Percentiles rank a stretch among this genome's conserved stretches.
These are phyloP conservation scores for Daedaleopsis sinensis DNA, from an alignment of 768 basidiomycete species.

Conservation along the genomic window DNA sequence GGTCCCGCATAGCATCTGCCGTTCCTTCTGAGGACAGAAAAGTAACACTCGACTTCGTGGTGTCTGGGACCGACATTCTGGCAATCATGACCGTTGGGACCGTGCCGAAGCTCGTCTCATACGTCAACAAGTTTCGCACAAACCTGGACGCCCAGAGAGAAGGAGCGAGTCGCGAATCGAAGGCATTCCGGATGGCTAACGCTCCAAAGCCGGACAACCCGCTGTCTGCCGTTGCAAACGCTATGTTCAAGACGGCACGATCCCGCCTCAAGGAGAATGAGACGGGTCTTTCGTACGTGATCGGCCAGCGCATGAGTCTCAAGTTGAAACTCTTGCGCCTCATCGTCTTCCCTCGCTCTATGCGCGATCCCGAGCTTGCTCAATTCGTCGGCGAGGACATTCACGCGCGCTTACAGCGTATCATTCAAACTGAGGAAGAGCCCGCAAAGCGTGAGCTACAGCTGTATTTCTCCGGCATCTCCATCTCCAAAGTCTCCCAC, in stretches of 20 bases:
- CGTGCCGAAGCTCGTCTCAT: conserved; percentile 75
- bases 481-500: conserved; percentile 73
- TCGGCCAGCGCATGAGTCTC: conserved; percentile 77
- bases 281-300: conserved; percentile 55
- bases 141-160: conserved; percentile 74
- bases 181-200: conserved; percentile 73
- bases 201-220: conserved; percentile 78
- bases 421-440: conserved; percentile 50
- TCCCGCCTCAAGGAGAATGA: conserved; percentile 73
- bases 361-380: conserved; percentile 77
- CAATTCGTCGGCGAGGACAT: conserved; percentile 72
- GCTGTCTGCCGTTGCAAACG: conserved; percentile 82
- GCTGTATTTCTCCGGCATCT: conserved; percentile 76
- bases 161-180: conserved; percentile 79
- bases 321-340: conserved; percentile 65
- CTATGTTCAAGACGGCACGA: conserved; percentile 77
- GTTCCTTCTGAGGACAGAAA: conserved; percentile 50
- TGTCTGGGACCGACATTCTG: conserved; percentile 69
- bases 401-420: conserved; percentile 68
- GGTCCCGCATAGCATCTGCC: conserved; percentile 56
- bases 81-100: conserved; percentile 73
- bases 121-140: conserved; percentile 72
- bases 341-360: conserved; percentile 77
- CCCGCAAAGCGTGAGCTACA: conserved; percentile 66
- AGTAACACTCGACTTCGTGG: conserved; percentile 73